These are phyloP conservation scores for Cladochytrium replicatum DNA, from an alignment of 192 early-diverging fungal genomes.

Conservation along the genomic window DNA sequence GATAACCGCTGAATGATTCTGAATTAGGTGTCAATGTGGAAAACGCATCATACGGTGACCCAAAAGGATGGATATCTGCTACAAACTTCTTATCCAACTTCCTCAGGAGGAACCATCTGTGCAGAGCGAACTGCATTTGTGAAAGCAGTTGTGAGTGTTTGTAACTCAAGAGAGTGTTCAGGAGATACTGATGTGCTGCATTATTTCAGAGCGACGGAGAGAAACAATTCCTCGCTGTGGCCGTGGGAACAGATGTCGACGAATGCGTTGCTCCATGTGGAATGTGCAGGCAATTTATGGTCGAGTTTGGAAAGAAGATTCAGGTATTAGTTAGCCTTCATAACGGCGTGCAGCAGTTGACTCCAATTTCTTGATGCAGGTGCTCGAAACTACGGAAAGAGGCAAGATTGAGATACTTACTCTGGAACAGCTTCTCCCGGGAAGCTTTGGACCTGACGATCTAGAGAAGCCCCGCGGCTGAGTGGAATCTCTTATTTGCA, in stretches of 20 bases:
- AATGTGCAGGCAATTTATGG: constrained; percentile 68
- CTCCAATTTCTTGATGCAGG: constrained; percentile 6
- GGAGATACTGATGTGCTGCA: background rate
- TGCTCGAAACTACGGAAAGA: constrained; percentile 46
- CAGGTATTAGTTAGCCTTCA: constrained; percentile 11
- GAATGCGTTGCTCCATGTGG: constrained; percentile 53
- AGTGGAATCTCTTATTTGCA: too few species aligned
- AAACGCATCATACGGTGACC: constrained; percentile 71
- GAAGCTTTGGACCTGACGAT: constrained; percentile 64
- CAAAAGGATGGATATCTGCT: background rate
- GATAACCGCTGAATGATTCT: constrained; percentile 1
- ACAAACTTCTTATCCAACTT: too few species aligned
- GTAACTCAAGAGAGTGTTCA: background rate
- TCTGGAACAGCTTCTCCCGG: constrained; percentile 52
- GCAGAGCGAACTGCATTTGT: constrained; percentile 84
- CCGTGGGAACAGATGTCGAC: constrained; percentile 56
- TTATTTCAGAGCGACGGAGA: constrained; percentile 59
- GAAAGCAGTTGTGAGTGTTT: constrained; percentile 67
- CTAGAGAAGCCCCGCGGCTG: constrained; percentile 23
- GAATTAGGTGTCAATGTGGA: constrained; percentile 77
- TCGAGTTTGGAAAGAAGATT: constrained; percentile 65
- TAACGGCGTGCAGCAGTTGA: background rate
- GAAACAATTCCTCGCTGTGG: constrained; percentile 60
- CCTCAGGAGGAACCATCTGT: constrained; percentile 62
- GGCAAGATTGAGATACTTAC: constrained; percentile 37